Conservation (phyloP, 176 grass and related monocot genomes). For the Oryza australiensis region DNA sequence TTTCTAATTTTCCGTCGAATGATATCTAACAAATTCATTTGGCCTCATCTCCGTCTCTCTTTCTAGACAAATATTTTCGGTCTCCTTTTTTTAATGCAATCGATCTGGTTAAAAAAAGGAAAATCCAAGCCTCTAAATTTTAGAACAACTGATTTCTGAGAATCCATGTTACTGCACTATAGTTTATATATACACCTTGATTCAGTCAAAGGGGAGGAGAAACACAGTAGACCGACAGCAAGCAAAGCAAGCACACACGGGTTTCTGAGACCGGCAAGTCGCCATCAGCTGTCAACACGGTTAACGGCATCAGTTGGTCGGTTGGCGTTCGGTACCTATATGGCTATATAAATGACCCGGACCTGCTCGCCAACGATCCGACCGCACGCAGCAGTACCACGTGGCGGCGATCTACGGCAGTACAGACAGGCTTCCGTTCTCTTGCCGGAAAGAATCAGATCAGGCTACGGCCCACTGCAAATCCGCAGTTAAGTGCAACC, state of each 20-base stretch:
- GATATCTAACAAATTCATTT: too few species aligned
- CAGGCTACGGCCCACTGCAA: not conserved
- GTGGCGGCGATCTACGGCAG: conserved; percentile 16
- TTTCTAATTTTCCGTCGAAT: too few species aligned
- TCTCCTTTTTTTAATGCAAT: too few species aligned
- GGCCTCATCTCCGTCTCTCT: too few species aligned
- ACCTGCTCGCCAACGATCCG: conserved; percentile 18
- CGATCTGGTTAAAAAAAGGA: too few species aligned
- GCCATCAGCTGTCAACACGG: conserved; percentile 15
- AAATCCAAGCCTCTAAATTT: too few species aligned
- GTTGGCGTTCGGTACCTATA: conserved; percentile 32
- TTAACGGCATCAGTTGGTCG: conserved; percentile 48
- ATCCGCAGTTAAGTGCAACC: not conserved
- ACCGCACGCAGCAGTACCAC: conserved; percentile 27
- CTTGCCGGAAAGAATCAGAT: not conserved
- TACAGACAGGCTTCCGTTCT: conserved; percentile 35
- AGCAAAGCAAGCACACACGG: not conserved
- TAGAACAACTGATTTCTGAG: too few species aligned
- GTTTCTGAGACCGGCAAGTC: not conserved
- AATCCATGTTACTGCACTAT: too few species aligned
- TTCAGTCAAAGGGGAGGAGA: not conserved
- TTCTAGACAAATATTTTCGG: too few species aligned
- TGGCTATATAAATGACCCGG: conserved; percentile 39
- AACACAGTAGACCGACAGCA: not conserved
- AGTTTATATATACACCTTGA: too few species aligned